These are phyloP conservation scores for Colletotrichum sp. DNA, from an alignment of 2,329 filamentous ascomycete genomes.

Conservation along the genomic window DNA sequence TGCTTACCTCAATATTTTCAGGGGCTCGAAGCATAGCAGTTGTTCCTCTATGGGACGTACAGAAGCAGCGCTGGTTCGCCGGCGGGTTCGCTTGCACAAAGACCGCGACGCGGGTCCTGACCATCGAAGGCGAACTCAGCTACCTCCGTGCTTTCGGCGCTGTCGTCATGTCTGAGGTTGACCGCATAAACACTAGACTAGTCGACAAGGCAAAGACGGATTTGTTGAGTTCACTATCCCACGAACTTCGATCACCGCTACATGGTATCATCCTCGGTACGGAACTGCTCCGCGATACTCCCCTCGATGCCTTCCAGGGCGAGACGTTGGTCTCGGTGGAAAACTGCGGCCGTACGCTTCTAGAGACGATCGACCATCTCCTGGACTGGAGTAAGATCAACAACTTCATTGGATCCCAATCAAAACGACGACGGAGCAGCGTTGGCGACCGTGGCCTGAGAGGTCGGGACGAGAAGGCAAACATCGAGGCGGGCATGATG, in stretches of 20 bases:
- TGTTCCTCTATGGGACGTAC: conserved; percentile 52
- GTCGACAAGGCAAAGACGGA: conserved; percentile 58
- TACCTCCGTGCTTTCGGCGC: conserved; percentile 58
- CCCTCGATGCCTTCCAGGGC: conserved; percentile 45
- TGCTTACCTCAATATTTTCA: conserved; percentile 41
- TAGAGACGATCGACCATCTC: conserved; percentile 55
- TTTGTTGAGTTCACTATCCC: conserved; percentile 64
- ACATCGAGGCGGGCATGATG: conserved; percentile 24
- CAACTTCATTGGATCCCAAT: conserved; percentile 24
- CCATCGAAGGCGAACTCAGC: conserved; percentile 51
- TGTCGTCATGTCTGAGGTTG: conserved; percentile 61
- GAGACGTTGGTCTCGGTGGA: conserved; percentile 49
- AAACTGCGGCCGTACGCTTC: conserved; percentile 47
- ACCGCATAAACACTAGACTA: conserved; percentile 41
- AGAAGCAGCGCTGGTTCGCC: conserved; percentile 52
- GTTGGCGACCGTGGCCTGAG: not conserved
- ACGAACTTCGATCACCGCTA: conserved; percentile 65
- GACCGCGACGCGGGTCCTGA: conserved; percentile 46
- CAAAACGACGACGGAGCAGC: not conserved
- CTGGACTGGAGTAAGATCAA: conserved; percentile 49
- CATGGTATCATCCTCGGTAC: conserved; percentile 63
- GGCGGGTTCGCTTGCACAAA: conserved; percentile 55
- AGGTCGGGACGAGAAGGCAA: not conserved
- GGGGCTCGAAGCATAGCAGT: conserved; percentile 50
- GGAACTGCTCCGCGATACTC: conserved; percentile 57